These are phyloP conservation scores for Wallacemonas sp. DNA, from an alignment of 208 protist genomes.

Conservation along the genomic window DNA sequence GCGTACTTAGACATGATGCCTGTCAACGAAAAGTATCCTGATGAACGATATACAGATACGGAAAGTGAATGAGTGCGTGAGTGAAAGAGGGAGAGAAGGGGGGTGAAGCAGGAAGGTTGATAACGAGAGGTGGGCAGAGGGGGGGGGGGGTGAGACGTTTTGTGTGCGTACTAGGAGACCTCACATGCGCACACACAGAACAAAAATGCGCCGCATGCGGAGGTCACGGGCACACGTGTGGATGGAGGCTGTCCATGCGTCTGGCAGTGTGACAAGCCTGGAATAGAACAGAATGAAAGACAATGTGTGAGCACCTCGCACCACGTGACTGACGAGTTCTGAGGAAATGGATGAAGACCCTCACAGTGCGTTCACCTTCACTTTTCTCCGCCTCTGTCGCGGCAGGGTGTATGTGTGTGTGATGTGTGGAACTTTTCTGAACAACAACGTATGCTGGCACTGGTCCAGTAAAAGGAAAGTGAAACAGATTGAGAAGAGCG, in stretches of 20 bases:
- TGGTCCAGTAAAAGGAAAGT: neutral
- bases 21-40: too few species aligned
- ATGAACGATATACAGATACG: conserved; percentile 1
- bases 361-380: neutral
- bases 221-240: neutral
- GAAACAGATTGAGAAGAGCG: neutral
- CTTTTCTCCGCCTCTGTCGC: neutral
- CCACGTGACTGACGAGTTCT: too few species aligned
- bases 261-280: too few species aligned
- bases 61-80: neutral
- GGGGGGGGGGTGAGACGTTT: too few species aligned
- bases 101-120: neutral
- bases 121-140: neutral
- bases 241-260: neutral
- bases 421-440: too few species aligned
- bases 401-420: too few species aligned
- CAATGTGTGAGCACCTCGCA: too few species aligned
- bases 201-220: neutral
- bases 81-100: conserved; percentile 13
- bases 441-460: too few species aligned
- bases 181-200: conserved; percentile 4
- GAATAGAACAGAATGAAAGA: too few species aligned
- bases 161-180: too few species aligned
- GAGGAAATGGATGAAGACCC: too few species aligned
- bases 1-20: conserved; percentile 91